Base-by-base conservation (phyloP, 2,329 filamentous ascomycete species). In the Myriosclerotinia duriaeana region DNA sequence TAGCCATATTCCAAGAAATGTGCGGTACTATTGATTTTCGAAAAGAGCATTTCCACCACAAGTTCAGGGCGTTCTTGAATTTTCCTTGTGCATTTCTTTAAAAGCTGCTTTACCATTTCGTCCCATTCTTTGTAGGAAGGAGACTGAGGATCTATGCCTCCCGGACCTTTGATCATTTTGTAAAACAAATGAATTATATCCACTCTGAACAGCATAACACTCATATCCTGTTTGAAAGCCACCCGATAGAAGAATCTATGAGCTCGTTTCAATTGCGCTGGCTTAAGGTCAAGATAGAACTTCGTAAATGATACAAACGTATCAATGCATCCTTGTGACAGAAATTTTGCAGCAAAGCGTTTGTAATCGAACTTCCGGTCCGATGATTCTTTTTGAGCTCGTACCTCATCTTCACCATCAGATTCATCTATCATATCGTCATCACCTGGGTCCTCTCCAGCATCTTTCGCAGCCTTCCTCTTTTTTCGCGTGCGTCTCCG, bases 341-440 rank as follows among this genome's bases (percentile, higher is more conserved):
- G 85, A 74, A 98, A 98, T 64, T 90, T 90, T 40, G 85, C 83
- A 14, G 90, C 83, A 76, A 97, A 98, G 3, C 89, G 87, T 67
- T 85, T 87, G 76, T 99, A 99, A 78, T 98, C 92, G 76, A 99
- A 99, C 72, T 94, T 96, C 63, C 95, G 88, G 77, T 99, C 95
- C 53, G 86, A 89, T 34, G 87, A 88, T 0, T 87, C 86, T 65
- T 84, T 84, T 71, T 93, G 88, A 0, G 89, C 91, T 72, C 87
- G 84, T 34, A 81, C 84, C 53, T 90, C 83, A 68, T 97, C 92
- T 74, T 96, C 92, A 5, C 86, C 88, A 55, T 90, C 89, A 2
- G 90, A 90, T 3, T 87, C 87, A 20, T 87, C 86, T 30, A 85
- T 84, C 8, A 82, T 81, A 0, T 80, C 81, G 12, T 66, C 64